A percentile compares a stretch with the other conserved stretches of the same genome.
Conservation (phyloP, 2,329 filamentous ascomycete species). For the Sarocladium kiliense region DNA sequence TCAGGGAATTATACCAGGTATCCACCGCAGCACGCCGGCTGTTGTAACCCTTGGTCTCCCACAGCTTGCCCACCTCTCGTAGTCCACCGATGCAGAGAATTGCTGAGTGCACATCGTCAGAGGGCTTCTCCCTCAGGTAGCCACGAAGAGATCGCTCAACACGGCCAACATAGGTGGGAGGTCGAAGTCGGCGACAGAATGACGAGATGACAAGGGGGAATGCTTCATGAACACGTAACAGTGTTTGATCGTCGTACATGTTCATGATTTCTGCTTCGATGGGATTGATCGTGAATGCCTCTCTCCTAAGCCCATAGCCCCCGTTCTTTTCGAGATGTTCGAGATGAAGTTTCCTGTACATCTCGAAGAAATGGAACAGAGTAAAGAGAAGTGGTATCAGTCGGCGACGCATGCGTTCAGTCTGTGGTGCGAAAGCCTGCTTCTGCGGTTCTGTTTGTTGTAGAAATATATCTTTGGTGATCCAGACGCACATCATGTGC, state of each 20-base stretch:
- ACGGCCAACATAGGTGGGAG: slow-evolving; percentile 59
- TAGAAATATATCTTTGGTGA: slow-evolving; percentile 61
- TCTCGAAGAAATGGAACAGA: slow-evolving; percentile 64
- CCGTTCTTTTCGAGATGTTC: slow-evolving; percentile 48
- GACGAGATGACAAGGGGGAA: slow-evolving; percentile 61
- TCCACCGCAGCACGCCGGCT: slow-evolving; percentile 54
- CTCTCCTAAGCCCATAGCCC: slow-evolving; percentile 43
- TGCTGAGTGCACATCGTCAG: slow-evolving; percentile 58
- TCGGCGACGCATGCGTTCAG: slow-evolving; percentile 59
- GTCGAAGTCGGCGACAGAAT: slow-evolving; percentile 56
- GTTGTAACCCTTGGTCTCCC: slow-evolving; percentile 64
- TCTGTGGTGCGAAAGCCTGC: slow-evolving; percentile 54
- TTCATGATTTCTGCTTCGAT: slow-evolving; percentile 58
- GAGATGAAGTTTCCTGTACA: slow-evolving; percentile 54
- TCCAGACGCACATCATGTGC: slow-evolving; percentile 57
- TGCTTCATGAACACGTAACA: slow-evolving; percentile 58
- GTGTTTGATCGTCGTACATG: slow-evolving; percentile 59
- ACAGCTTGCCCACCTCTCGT: slow-evolving; percentile 57
- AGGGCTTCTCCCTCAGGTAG: slow-evolving; percentile 57
- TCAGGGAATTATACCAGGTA: slow-evolving; percentile 50
- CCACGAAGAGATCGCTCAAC: slow-evolving; percentile 58
- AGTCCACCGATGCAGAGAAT: slow-evolving; percentile 57
- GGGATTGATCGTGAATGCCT: slow-evolving; percentile 56
- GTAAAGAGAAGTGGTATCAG: slow-evolving; percentile 60
- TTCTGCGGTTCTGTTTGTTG: slow-evolving; percentile 50